These are phyloP conservation scores for Boletus sp. DNA, from an alignment of 768 basidiomycete genomes.

Conservation along the genomic window DNA sequence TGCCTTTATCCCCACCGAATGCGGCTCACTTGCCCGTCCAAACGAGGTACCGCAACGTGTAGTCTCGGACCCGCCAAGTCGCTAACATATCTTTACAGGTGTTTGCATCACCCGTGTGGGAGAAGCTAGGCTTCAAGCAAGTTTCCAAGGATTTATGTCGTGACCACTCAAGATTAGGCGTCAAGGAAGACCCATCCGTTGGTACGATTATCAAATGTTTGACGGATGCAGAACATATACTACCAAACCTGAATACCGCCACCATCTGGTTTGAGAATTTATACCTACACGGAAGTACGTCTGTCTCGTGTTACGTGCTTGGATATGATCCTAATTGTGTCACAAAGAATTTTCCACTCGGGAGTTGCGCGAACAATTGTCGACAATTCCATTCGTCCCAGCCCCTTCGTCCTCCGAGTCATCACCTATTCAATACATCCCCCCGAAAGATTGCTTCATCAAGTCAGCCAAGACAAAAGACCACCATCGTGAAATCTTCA, in stretches of 20 bases:
- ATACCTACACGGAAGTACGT: slow-evolving; percentile 6
- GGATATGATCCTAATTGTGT: neutral
- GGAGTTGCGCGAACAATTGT: slow-evolving; percentile 4
- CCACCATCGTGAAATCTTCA: slow-evolving; percentile 8
- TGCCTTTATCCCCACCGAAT: slow-evolving; percentile 15
- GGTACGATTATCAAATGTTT: neutral
- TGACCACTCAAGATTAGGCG: slow-evolving; percentile 11
- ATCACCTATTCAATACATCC: neutral
- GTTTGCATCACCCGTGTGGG: slow-evolving; percentile 6
- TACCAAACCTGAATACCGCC: neutral
- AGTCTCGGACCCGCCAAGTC: neutral
- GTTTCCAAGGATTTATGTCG: neutral
- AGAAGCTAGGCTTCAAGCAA: slow-evolving; percentile 7
- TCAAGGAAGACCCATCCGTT: slow-evolving; percentile 4
- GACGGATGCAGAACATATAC: neutral
- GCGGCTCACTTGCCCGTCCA: neutral
- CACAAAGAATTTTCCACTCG: slow-evolving; percentile 5
- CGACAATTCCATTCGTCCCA: slow-evolving; percentile 7
- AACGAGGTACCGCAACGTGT: slow-evolving; percentile 7
- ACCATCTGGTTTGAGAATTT: slow-evolving; percentile 8
- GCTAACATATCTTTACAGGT: slow-evolving; percentile 5
- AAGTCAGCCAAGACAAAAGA: neutral
- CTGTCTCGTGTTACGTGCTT: neutral
- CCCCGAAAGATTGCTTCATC: slow-evolving; percentile 16
- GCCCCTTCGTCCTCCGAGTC: neutral